phyloP scores from a whole-genome alignment of 768 basidiomycete genomes.

The Agaricus sinodeliciosus region DNA sequence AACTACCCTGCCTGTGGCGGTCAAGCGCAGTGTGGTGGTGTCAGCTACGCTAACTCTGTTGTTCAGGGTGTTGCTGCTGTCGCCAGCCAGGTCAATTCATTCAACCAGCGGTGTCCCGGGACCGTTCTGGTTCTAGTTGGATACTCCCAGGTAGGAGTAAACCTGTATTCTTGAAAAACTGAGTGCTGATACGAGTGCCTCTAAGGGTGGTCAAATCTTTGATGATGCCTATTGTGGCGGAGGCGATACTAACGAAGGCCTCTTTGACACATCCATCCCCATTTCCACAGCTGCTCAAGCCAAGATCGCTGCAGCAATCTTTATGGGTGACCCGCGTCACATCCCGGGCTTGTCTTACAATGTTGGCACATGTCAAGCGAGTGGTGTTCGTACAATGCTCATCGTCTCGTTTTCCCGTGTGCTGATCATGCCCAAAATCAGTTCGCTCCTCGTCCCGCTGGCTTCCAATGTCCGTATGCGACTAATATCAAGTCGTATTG shows the following conservation, averaged over 20 bases:
- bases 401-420: background rate
- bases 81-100: constrained; percentile 23
- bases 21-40: constrained; percentile 23
- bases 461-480: constrained; percentile 25
- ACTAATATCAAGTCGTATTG: constrained; percentile 25
- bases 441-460: constrained; percentile 27
- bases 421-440: background rate
- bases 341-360: constrained; percentile 26
- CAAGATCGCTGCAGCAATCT: constrained; percentile 27
- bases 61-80: constrained; percentile 24
- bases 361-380: constrained; percentile 25
- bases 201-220: constrained; percentile 27
- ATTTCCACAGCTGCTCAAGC: constrained; percentile 21
- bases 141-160: no score
- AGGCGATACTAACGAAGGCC: constrained; percentile 25
- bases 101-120: constrained; percentile 25
- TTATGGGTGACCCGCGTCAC: constrained; percentile 28
- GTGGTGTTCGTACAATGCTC: constrained; percentile 18
- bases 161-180: constrained; percentile 6
- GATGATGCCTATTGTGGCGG: constrained; percentile 28
- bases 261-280: constrained; percentile 22
- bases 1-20: constrained; percentile 31
- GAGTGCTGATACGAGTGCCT: background rate
- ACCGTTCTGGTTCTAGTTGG: constrained; percentile 15
- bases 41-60: constrained; percentile 26